A percentile compares a stretch with the other conserved stretches of the same genome.
Evolutionary conservation across 805 yeast species (phyloP).

Genomic region (Saccharomycopsis olivae): DNA sequence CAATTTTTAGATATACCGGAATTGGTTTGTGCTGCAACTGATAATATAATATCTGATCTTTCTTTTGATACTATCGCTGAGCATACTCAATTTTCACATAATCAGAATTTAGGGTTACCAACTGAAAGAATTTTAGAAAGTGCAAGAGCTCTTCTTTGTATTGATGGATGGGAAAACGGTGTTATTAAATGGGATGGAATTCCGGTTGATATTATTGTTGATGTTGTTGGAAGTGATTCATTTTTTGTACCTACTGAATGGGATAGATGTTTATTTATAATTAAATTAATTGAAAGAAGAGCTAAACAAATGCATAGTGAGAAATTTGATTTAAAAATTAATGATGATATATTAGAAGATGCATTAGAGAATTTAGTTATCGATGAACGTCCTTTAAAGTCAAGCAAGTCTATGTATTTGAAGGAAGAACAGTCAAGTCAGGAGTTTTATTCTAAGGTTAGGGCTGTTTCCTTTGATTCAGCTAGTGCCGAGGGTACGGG

Average conservation of each 20-base stretch:
- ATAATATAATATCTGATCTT: slow-evolving; percentile 27
- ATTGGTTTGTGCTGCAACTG: slow-evolving; percentile 34
- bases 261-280: slow-evolving; percentile 41
- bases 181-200: slow-evolving; percentile 36
- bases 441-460: no score
- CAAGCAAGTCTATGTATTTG: slow-evolving; percentile 2
- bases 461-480: no score
- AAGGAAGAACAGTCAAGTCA: neutral
- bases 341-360: neutral
- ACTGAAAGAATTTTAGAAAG: slow-evolving; percentile 35
- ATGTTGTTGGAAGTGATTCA: slow-evolving; percentile 37
- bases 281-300: slow-evolving; percentile 32
- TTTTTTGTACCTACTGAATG: slow-evolving; percentile 46
- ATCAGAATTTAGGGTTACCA: slow-evolving; percentile 36
- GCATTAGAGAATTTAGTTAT: neutral
- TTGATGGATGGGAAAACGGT: slow-evolving; percentile 41
- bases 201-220: slow-evolving; percentile 32
- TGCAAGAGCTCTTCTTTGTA: slow-evolving; percentile 35
- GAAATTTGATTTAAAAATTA: no score
- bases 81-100: slow-evolving; percentile 32
- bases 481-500: no score
- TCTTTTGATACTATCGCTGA: slow-evolving; percentile 28
- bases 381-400: neutral
- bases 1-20: slow-evolving; percentile 38
- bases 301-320: no score